Conservation (phyloP, 345 rosid genomes). For the Euphorbia pulcherrima region DNA sequence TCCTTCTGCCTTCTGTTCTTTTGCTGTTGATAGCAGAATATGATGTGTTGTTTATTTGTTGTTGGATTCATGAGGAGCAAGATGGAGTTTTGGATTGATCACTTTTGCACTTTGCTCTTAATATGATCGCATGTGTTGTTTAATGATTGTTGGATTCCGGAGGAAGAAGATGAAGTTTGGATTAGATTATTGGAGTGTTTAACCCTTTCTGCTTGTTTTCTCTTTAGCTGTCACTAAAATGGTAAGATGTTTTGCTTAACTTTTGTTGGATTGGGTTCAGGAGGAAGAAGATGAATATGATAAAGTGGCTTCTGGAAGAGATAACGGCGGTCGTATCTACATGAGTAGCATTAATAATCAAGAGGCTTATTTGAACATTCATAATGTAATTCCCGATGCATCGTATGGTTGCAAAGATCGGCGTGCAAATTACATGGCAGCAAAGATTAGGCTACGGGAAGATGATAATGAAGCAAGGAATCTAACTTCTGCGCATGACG, state of each 20-base stretch:
- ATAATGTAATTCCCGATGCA: constrained; percentile 11
- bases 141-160: constrained; percentile 4
- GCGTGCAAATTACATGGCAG: constrained; percentile 21
- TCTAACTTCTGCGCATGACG: background rate
- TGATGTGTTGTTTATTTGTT: too few relatives aligned
- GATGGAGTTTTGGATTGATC: too few relatives aligned
- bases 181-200: too few relatives aligned
- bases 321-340: constrained; percentile 21
- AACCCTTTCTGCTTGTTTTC: too few relatives aligned
- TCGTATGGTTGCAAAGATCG: constrained; percentile 9
- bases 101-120: too few relatives aligned
- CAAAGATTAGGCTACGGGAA: constrained; percentile 23
- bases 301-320: constrained; percentile 26
- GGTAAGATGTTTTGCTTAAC: too few relatives aligned
- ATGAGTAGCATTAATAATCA: constrained; percentile 17
- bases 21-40: too few relatives aligned
- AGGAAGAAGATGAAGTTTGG: constrained; percentile 30
- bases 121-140: background rate
- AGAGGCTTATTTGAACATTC: constrained; percentile 11
- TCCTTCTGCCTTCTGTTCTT: too few relatives aligned
- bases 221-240: too few relatives aligned
- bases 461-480: constrained; percentile 19
- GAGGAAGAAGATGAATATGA: constrained; percentile 32
- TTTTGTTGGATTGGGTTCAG: constrained; percentile 5
- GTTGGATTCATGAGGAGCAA: constrained; percentile 24